A percentile compares a stretch with the other conserved stretches of the same genome.
Evolutionary conservation across 352 stramenopile species (phyloP).

Genomic region (Pythium phragmitis): DNA sequence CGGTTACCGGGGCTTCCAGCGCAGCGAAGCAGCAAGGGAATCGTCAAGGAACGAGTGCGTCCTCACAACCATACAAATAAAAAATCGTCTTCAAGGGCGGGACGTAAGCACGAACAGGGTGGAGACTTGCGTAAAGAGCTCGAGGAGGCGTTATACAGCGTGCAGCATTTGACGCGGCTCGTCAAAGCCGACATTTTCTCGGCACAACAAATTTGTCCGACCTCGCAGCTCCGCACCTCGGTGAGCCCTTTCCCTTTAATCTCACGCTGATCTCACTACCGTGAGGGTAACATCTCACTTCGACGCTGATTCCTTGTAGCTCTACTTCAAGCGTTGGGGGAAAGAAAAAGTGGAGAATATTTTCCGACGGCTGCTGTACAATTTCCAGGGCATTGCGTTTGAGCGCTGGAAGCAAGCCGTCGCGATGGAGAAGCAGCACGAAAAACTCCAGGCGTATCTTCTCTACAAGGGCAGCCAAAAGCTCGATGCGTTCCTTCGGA

Average conservation of each 20-base stretch:
- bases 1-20: not conserved
- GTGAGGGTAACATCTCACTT: not conserved
- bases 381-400: constrained; percentile 63
- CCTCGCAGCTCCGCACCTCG: constrained; percentile 57
- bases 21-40: not conserved
- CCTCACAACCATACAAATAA: not conserved
- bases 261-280: too few species aligned
- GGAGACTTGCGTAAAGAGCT: constrained; percentile 50
- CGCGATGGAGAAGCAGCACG: constrained; percentile 62
- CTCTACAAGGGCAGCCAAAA: constrained; percentile 82
- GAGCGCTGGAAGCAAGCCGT: constrained; percentile 53
- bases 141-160: constrained; percentile 48
- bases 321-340: constrained; percentile 83
- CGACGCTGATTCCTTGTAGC: constrained; percentile 20
- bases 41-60: not conserved
- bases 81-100: not conserved
- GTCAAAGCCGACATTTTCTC: constrained; percentile 75
- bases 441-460: constrained; percentile 69
- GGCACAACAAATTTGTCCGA: constrained; percentile 67
- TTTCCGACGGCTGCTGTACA: constrained; percentile 66
- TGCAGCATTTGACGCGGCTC: constrained; percentile 64
- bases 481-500: constrained; percentile 64
- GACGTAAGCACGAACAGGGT: not conserved
- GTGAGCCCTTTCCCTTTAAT: constrained; percentile 15
- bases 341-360: constrained; percentile 76